Evolutionary conservation across 1,284 basidiomycete genomes (phyloP).

Genomic region (Marasmius fiardii): DNA sequence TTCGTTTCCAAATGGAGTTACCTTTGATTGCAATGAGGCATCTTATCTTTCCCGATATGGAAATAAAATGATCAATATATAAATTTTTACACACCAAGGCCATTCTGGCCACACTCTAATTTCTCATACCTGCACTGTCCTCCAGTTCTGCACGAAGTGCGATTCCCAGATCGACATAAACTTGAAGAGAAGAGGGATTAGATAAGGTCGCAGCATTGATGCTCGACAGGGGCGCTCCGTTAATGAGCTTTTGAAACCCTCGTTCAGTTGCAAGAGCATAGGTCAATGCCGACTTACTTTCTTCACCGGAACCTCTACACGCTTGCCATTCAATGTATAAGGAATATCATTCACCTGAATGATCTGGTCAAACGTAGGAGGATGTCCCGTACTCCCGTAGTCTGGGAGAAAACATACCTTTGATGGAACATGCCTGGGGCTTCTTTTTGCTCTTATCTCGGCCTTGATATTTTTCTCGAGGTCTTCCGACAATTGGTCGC

Average conservation of each 20-base stretch:
- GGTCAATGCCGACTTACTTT: slow-evolving; percentile 44
- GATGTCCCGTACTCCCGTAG: slow-evolving; percentile 2
- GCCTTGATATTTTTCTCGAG: slow-evolving; percentile 58
- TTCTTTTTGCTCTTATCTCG: slow-evolving; percentile 64
- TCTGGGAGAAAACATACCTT: slow-evolving; percentile 39
- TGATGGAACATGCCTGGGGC: slow-evolving; percentile 72
- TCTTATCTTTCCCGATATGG: too few species aligned
- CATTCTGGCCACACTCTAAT: too few species aligned
- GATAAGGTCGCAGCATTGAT: slow-evolving; percentile 77
- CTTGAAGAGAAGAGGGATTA: slow-evolving; percentile 72
- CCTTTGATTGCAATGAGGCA: not conserved
- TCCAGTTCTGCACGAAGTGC: slow-evolving; percentile 40
- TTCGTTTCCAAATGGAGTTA: not conserved
- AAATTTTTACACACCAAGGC: too few species aligned
- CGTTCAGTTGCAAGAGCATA: slow-evolving; percentile 17
- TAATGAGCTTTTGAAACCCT: slow-evolving; percentile 58
- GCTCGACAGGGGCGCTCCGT: slow-evolving; percentile 66
- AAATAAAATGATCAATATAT: too few species aligned
- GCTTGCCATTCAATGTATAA: slow-evolving; percentile 85
- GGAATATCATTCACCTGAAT: slow-evolving; percentile 73
- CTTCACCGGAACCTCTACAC: slow-evolving; percentile 81
- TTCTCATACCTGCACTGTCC: not conserved
- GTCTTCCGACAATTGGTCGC: slow-evolving; percentile 45
- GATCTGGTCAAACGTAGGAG: slow-evolving; percentile 39
- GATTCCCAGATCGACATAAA: slow-evolving; percentile 60